Evolutionary conservation across 1,284 basidiomycete genomes (phyloP), one percentile per base, ranked within the genome.

Genomic region (Puccinia horiana): DNA sequence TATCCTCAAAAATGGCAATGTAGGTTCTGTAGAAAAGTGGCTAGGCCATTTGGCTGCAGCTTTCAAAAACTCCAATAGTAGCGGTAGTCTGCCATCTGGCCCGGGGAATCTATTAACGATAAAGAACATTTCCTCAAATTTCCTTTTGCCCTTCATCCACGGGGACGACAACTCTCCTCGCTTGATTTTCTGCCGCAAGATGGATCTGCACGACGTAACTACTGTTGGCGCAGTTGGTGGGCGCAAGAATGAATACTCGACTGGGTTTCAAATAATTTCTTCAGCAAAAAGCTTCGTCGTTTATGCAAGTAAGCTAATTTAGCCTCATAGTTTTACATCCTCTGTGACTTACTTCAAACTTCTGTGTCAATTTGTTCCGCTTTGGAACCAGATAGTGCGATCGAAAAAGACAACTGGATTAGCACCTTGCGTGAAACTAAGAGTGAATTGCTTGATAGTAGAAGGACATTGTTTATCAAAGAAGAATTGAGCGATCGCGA

Each of bases 381-480:
- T 32, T 2, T n/a, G n/a, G n/a, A n/a, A n/a, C n/a, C 82, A 92
- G 91, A 86, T 20, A 89, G 88, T 32, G 89, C 90, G 83, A 87
- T 89, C n/a, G 90, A 91, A 76, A 89, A 92, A 63, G 89, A 92
- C 82, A 89, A 89, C 54, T 95, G 94, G 94, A 89, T 91, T 2
- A 87, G 88, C 1, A 90, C 90, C 3, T 91, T 95, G 65, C 90
- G 94, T 52, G 89, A 89, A 73, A 91, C 94, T 47, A 94, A 94
- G 85, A 89, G 90, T 0, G 90, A 92, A 32, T 88, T 93, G 5
- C 89, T 94, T 20, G 79, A 84, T 20, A 83, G 83, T 37, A 83
- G 85, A 29, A 84, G 84, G 3, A 86, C 86, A 3, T 84, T 87
- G 35, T 83, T 84, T 42, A 84, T 85, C 37, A 78, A 83, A 91